A percentile compares a stretch with the other conserved stretches of the same genome.
phyloP scores from a whole-genome alignment of 2,329 filamentous ascomycete species.

The Aureobasidium sp. region DNA sequence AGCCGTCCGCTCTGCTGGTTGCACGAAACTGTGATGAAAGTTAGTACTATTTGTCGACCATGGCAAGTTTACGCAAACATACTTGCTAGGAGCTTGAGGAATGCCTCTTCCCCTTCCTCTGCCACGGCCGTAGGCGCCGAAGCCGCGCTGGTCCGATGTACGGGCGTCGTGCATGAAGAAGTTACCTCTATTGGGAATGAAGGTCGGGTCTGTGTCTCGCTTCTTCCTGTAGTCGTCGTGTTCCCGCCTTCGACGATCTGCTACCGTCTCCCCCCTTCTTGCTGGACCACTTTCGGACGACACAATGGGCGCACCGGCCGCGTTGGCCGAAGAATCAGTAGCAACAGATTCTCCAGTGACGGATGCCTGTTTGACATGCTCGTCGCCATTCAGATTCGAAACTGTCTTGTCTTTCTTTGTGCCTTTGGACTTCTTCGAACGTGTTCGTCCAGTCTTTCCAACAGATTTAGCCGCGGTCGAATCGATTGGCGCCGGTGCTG shows the following conservation, averaged over 20 bases:
- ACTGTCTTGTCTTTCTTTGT: not conserved
- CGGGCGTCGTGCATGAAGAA: conserved; percentile 96
- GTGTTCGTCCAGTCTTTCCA: conserved; percentile 17
- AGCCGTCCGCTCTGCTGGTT: conserved; percentile 51
- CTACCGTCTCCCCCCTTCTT: conserved; percentile 46
- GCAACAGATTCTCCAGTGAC: not conserved
- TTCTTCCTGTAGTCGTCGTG: conserved; percentile 87
- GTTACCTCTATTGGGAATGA: conserved; percentile 86
- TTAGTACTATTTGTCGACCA: not conserved
- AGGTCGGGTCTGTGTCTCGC: conserved; percentile 80
- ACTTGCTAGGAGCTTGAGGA: conserved; percentile 3
- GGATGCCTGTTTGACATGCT: not conserved
- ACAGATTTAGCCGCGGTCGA: not conserved
- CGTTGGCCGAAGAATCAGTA: not conserved
- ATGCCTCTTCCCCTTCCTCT: conserved; percentile 46
- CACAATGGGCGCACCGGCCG: conserved; percentile 9
- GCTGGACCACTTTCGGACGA: not conserved
- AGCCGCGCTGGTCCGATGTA: conserved; percentile 69
- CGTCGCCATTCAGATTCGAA: not conserved
- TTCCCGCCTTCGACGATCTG: conserved; percentile 70
- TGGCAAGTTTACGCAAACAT: not conserved
- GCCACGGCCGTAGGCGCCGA: conserved; percentile 63
- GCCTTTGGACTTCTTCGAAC: not conserved
- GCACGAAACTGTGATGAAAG: conserved; percentile 17
- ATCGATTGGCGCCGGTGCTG: conserved; percentile 17